Evolutionary conservation across 2,329 filamentous ascomycete species (phyloP), one percentile per base, ranked within the genome.

Genomic region (Colletotrichum sp.): DNA sequence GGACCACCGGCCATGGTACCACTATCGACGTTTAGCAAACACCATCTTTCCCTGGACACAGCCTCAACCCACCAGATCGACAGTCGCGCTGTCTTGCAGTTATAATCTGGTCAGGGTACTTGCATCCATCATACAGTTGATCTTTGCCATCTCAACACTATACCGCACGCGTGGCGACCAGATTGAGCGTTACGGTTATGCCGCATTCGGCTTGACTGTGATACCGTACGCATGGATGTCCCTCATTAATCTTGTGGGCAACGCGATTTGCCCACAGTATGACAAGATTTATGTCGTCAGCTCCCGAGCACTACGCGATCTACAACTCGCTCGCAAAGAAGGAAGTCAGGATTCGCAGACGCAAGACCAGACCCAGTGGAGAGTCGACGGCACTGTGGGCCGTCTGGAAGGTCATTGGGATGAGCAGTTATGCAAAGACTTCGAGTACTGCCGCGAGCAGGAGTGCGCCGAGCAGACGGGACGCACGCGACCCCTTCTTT

Each of bases 81-180:
- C 10, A 0, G 0, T 0, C 10, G 6, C 44, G 6, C 0, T 49
- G 0, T 49, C 44, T 0, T 49, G 44, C 44, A 49, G 10, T 13
- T 49, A 21, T 0, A 49, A 49, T 0, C 0, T 49, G 0, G 44
- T 49, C 10, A 7, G 44, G 0, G 44, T 13, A 21, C n/a, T 49
- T 0, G 44, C 44, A 7, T 49, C 44, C 44, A 49, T 49, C 3
- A 49, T 49, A 3, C 44, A 49, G n/a, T 0, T 49, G n/a, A 2
- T 49, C 3, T 49, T 49, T 13, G 44, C 44, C 0, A 4, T 49
- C 44, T 49, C 44, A 7, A 49, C 44, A 13, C n/a, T 49, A 5
- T 49, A 49, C n/a, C 44, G 44, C 6, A 49, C 44, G 0, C 44
- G 44, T 0, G 44, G 44, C 3, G 44, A 49, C 3, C 44, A 49